A percentile compares a stretch with the other conserved stretches of the same genome.
phyloP scores from a whole-genome alignment of 495 filamentous ascomycete species.

The Rostrohypoxylon terebratum region DNA sequence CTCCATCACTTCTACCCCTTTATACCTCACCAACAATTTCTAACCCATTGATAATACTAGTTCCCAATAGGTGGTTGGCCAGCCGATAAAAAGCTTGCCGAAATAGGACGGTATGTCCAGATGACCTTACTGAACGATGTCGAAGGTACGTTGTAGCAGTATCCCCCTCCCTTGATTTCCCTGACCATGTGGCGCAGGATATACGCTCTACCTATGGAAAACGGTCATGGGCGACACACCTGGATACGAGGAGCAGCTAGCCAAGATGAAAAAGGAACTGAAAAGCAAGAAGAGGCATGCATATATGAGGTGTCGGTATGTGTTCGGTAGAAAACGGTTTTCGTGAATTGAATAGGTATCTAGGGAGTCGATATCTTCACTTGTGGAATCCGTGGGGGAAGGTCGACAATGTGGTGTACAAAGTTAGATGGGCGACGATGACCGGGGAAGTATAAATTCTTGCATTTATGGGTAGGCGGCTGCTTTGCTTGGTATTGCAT shows the following conservation, averaged over 20 bases:
- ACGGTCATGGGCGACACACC: slow-evolving; percentile 35
- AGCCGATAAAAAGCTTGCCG: slow-evolving; percentile 66
- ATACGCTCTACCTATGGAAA: slow-evolving; percentile 43
- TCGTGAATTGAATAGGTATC: not conserved
- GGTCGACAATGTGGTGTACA: slow-evolving; percentile 8
- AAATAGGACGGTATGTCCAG: slow-evolving; percentile 43
- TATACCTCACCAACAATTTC: not conserved
- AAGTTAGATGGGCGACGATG: not conserved
- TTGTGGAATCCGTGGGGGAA: not conserved
- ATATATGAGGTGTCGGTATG: slow-evolving; percentile 42
- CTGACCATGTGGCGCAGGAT: slow-evolving; percentile 24
- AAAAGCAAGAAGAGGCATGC: slow-evolving; percentile 36
- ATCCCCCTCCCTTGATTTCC: not conserved
- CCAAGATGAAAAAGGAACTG: slow-evolving; percentile 33
- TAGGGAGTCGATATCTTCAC: not conserved
- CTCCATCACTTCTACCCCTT: not conserved
- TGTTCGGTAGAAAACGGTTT: slow-evolving; percentile 36
- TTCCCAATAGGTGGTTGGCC: slow-evolving; percentile 43
- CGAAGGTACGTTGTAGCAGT: slow-evolving; percentile 24
- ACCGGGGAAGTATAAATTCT: not conserved
- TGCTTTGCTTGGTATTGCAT: not conserved
- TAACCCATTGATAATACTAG: slow-evolving; percentile 14
- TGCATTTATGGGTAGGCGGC: not conserved
- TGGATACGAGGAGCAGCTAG: slow-evolving; percentile 34
- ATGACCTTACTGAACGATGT: slow-evolving; percentile 42